Evolutionary conservation across 2,329 filamentous ascomycete genomes (phyloP).

Genomic region (Alternaria viburni): DNA sequence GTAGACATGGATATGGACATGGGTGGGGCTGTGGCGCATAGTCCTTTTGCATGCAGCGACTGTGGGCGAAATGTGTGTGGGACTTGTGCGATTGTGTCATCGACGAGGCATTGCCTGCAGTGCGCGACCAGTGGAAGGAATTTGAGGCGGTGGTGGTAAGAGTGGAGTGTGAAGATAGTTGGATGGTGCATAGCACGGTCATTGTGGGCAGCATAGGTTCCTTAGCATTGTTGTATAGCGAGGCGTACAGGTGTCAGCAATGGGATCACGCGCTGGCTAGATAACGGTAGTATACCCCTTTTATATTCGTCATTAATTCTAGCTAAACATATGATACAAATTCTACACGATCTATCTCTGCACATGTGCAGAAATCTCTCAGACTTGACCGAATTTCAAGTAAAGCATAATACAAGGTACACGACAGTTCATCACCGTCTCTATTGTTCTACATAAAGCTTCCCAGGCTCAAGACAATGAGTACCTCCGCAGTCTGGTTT

Average conservation of each 20-base stretch:
- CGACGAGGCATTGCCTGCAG: slow-evolving; percentile 49
- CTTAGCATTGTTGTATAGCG: slow-evolving; percentile 8
- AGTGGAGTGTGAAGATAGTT: neutral
- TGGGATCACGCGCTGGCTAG: neutral
- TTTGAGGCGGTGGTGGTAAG: slow-evolving; percentile 22
- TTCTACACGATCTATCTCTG: neutral
- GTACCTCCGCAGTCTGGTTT: neutral
- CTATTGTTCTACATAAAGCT: neutral
- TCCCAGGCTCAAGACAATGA: neutral
- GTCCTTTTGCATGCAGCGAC: slow-evolving; percentile 44
- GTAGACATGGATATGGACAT: slow-evolving; percentile 48
- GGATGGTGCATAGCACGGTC: neutral
- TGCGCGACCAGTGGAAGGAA: slow-evolving; percentile 43
- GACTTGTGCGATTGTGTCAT: slow-evolving; percentile 49
- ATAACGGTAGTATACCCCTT: neutral
- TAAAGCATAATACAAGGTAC: neutral
- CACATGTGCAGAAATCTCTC: neutral
- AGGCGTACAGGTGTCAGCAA: slow-evolving; percentile 7
- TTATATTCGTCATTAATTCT: neutral
- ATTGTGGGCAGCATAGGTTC: slow-evolving; percentile 1
- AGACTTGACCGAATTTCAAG: neutral
- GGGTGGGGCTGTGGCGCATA: slow-evolving; percentile 23
- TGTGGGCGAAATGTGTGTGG: slow-evolving; percentile 53
- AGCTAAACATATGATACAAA: neutral
- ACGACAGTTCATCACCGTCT: neutral